phyloP scores from a whole-genome alignment of 1,284 basidiomycete species.

The Sanguinoderma infundibulare region DNA sequence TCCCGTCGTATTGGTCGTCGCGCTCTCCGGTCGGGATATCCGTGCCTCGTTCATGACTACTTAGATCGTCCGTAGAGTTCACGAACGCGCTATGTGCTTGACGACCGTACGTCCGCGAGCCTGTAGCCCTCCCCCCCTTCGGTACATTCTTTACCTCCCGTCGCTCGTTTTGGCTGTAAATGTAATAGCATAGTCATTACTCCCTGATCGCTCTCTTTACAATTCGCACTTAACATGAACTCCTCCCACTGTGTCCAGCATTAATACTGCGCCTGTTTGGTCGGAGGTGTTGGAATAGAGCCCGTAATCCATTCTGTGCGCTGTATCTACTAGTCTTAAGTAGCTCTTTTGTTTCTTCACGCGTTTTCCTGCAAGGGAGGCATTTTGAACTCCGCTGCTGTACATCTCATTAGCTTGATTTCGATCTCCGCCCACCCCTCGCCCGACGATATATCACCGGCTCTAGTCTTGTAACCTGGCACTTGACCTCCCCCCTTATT shows the following conservation, averaged over 20 bases:
- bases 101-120: too few species aligned
- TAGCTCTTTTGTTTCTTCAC: too few species aligned
- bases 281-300: not conserved
- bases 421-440: too few species aligned
- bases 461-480: too few species aligned
- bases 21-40: not conserved
- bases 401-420: too few species aligned
- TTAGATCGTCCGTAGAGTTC: not conserved
- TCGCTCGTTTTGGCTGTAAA: not conserved
- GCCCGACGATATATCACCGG: too few species aligned
- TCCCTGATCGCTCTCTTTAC: not conserved
- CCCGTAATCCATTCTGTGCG: not conserved
- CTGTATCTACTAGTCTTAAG: constrained; percentile 12
- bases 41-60: not conserved
- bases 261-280: not conserved
- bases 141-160: not conserved
- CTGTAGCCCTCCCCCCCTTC: too few species aligned
- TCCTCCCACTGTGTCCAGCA: not conserved
- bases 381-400: too few species aligned
- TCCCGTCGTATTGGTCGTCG: not conserved
- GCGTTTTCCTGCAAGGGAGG: too few species aligned
- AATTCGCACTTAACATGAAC: not conserved
- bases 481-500: too few species aligned
- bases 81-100: too few species aligned
- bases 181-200: not conserved